Base-by-base conservation (phyloP, 2,329 filamentous ascomycete species). In the Colletotrichum somersetense region DNA sequence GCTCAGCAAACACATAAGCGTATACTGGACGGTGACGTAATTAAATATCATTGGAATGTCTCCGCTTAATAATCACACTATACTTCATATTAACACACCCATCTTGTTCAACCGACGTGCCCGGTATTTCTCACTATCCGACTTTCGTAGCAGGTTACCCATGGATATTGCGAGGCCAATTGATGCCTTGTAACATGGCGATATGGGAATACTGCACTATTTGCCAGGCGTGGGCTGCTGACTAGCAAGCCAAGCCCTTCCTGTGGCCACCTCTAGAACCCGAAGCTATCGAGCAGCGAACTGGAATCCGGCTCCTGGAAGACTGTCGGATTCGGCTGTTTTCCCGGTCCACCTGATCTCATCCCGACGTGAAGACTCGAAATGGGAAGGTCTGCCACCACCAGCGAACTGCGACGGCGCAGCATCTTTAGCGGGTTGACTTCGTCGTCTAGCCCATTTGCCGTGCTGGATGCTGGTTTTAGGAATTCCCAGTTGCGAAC, bases 291-390 rank as follows among this genome's bases (percentile, higher is more conserved):
- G 77, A 98, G 85, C 78, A 99, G 83, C 71, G 94, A 96, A 79
- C 90, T 94, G 38, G 93, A 89, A 83, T 97, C 95, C n/a, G 96
- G 96, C 81, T 99, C 96, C 77, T 97, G 88, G 80, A 98, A 98
- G 74, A 92, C 91, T 26, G 92, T 94, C 1, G 94, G 91, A 20
- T 91, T 87, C 18, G 89, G 86, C 77, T 91, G 88, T 73, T 80
- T 82, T 79, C 76, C 81, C 76, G 81, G 75, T 44, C 78, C 85
- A 75, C 78, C 84, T 58, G 79, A 82, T 78, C 80, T 85, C 78
- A 83, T 81, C 42, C 85, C 83, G 5, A 81, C 76, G 33, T 84
- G 81, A 62, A 85, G 76, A 33, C 80, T 78, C 10, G 83, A 80
- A 18, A 83, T 74, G 0, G 91, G 90, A 72, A 91, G 77, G 80